A percentile compares a stretch with the other conserved stretches of the same genome.
phyloP scores from a whole-genome alignment of 768 basidiomycete genomes.

The Boletales sp. region DNA sequence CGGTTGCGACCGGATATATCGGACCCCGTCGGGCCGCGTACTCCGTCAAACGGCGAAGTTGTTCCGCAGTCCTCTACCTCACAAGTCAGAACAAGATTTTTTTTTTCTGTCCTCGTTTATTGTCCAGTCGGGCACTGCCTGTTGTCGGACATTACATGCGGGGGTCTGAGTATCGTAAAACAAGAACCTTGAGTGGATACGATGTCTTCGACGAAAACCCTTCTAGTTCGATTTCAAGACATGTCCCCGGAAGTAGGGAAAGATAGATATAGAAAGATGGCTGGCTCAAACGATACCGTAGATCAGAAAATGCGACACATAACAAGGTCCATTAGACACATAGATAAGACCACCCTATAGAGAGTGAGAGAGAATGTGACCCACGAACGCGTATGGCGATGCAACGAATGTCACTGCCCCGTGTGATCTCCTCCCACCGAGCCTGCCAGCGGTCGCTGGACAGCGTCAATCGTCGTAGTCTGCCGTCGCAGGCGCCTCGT shows the following conservation, averaged over 20 bases:
- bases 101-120: too few species aligned
- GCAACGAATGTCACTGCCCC: slow-evolving; percentile 1
- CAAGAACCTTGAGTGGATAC: too few species aligned
- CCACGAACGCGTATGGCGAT: background rate
- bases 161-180: too few species aligned
- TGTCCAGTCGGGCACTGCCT: too few species aligned
- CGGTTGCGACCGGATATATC: too few species aligned
- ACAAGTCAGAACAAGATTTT: too few species aligned
- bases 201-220: background rate
- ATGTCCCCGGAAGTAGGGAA: background rate
- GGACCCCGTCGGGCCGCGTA: background rate
- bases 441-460: slow-evolving; percentile 11
- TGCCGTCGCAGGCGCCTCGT: slow-evolving; percentile 43
- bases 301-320: background rate
- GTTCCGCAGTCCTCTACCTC: background rate
- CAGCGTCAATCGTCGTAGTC: slow-evolving; percentile 16
- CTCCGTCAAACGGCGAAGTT: background rate
- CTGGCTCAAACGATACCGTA: background rate
- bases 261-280: background rate
- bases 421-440: background rate
- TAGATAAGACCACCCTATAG: background rate
- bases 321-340: background rate
- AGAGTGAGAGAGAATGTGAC: background rate
- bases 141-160: too few species aligned
- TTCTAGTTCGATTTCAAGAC: background rate